Conservation (phyloP, 2,329 filamentous ascomycete species). For the Colletotrichum neosansevieriae region DNA sequence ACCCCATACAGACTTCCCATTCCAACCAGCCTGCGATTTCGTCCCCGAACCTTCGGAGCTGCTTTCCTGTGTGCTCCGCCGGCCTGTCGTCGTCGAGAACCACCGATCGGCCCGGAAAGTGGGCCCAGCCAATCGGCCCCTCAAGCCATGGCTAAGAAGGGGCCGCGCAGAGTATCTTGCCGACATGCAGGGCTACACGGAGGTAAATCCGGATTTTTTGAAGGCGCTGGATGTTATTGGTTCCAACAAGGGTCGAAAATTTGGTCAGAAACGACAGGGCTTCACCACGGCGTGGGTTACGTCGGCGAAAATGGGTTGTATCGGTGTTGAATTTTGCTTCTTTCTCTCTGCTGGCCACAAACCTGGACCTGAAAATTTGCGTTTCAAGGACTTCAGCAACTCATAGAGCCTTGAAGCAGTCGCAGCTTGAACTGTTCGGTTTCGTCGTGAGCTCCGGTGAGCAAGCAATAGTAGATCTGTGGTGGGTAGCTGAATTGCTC, state of each 20-base stretch:
- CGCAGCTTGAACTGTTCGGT: background rate
- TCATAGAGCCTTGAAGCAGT: too few relatives aligned
- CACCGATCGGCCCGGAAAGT: conserved; percentile 36
- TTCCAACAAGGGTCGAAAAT: conserved; percentile 2
- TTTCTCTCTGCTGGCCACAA: background rate
- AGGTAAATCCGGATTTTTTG: conserved; percentile 7
- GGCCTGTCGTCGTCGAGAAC: conserved; percentile 43
- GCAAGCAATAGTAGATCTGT: background rate
- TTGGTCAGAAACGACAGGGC: conserved; percentile 28
- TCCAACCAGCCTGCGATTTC: conserved; percentile 44
- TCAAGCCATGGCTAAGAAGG: conserved; percentile 42
- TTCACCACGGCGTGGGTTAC: conserved; percentile 26
- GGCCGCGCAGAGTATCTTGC: conserved; percentile 45
- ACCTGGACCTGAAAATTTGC: background rate
- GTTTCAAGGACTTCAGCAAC: background rate
- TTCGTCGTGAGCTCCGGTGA: background rate
- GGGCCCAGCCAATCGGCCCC: conserved; percentile 29
- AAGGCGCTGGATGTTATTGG: conserved; percentile 28
- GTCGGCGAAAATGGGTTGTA: conserved; percentile 36
- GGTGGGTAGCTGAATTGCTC: background rate
- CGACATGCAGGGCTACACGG: conserved; percentile 46
- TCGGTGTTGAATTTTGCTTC: conserved; percentile 33
- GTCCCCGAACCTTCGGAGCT: conserved; percentile 8
- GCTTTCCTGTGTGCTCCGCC: conserved; percentile 31
- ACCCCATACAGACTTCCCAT: conserved; percentile 50